Base-by-base conservation (phyloP, 345 rosid species). In the Syzygium grande region DNA sequence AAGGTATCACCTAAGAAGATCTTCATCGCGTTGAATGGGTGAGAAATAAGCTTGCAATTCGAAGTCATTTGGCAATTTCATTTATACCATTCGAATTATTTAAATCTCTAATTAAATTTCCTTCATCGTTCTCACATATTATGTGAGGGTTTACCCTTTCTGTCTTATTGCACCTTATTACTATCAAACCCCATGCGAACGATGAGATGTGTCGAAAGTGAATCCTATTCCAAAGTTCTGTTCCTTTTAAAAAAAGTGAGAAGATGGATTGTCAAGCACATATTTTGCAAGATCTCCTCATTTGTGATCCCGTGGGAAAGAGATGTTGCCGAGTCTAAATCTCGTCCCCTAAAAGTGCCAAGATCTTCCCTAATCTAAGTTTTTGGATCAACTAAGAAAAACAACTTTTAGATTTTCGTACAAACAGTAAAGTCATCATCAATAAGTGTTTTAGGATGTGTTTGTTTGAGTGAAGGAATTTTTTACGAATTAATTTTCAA, bases 401-500 rank as follows among this genome's bases (percentile, higher is more conserved):
- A 16, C 41, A 3, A 16, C 17, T 7, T 63, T 3, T 16, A 65
- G 78, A 65, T n/a, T 65, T 65, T 65, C 1, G 0, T 65, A 29
- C 30, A 65, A 65, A 30, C 2, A 16, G 0, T 29, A 29, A 65
- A 65, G 41, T 16, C 78, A 8, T 65, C 78, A 16, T 17, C 52
- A 59, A 59, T 25, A 25, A 59, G 65, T 29, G 27, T 59, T 59
- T 59, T 14, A 1, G 12, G 1, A 29, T 59, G 16, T 59, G 5
- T 59, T 27, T 59, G 65, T 11, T 5, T 27, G 65, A 59, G 30
- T 2, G 16, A 27, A 59, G 27, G 27, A 5, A 11, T 25, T 59
- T 5, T 12, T 3, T 1, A 0, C 29, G 5, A 25, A 59, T 59
- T 27, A 59, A 15, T 59, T 59, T 59, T 59, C 0, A 59, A 0